phyloP scores from a whole-genome alignment of 768 basidiomycete species.

The Tylopilus subfusipes region DNA sequence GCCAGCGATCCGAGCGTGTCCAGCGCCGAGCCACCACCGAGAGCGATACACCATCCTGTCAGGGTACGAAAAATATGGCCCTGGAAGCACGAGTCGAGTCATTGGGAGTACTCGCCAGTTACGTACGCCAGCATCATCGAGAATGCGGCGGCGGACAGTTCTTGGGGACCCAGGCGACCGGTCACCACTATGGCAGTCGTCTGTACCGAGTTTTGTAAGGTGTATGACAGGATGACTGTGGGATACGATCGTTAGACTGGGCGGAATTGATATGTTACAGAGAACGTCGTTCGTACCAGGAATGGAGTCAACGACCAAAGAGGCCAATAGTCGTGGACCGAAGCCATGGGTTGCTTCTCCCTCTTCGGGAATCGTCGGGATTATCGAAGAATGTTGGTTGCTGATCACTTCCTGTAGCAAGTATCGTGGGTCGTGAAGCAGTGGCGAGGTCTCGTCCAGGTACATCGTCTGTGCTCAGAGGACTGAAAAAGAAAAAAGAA shows the following conservation, averaged over 20 bases:
- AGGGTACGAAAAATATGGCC: constrained; percentile 40
- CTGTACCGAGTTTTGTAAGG: constrained; percentile 72
- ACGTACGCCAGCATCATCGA: constrained; percentile 76
- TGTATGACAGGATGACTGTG: constrained; percentile 65
- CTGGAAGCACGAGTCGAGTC: constrained; percentile 27
- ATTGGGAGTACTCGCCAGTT: constrained; percentile 56
- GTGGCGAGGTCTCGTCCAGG: constrained; percentile 31
- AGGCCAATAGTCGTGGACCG: constrained; percentile 38
- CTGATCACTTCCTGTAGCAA: constrained; percentile 4
- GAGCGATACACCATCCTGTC: constrained; percentile 71
- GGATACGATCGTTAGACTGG: neutral
- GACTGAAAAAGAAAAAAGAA: constrained; percentile 5
- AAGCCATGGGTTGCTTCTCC: constrained; percentile 23
- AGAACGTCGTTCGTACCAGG: constrained; percentile 42
- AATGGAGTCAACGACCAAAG: constrained; percentile 53
- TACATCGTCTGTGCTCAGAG: constrained; percentile 12
- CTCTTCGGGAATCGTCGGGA: constrained; percentile 24
- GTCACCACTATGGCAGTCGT: constrained; percentile 60
- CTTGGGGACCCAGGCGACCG: constrained; percentile 65
- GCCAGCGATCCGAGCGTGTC: constrained; percentile 78
- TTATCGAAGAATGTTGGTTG: constrained; percentile 11
- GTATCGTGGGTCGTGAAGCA: constrained; percentile 21
- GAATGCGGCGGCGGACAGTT: constrained; percentile 69
- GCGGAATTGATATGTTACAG: neutral
- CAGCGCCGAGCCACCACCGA: constrained; percentile 75